A percentile compares a stretch with the other conserved stretches of the same genome.
Evolutionary conservation across 78 protist species (phyloP).

Genomic region (Monocercomonoides exilis): DNA sequence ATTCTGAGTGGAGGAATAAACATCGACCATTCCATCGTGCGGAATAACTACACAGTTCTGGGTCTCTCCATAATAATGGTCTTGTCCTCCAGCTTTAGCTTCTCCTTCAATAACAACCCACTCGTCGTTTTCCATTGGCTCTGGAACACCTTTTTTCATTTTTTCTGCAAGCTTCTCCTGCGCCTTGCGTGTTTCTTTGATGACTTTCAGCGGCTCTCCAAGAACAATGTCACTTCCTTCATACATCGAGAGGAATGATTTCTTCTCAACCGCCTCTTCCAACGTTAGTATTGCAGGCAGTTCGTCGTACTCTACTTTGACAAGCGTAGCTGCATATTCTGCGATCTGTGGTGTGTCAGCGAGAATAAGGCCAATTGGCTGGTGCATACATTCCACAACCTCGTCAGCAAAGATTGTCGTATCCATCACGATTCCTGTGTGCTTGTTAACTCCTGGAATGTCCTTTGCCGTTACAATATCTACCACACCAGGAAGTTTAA

Average conservation of each 20-base stretch:
- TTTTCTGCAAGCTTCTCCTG: neutral
- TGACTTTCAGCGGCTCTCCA: slow-evolving; percentile 46
- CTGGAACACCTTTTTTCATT: neutral
- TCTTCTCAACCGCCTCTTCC: slow-evolving; percentile 63
- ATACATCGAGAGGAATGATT: neutral
- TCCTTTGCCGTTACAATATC: slow-evolving; percentile 45
- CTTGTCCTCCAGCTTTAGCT: slow-evolving; percentile 69
- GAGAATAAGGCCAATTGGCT: slow-evolving; percentile 63
- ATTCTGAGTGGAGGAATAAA: slow-evolving; percentile 31
- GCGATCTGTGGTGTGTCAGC: slow-evolving; percentile 34
- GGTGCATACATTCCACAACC: slow-evolving; percentile 41
- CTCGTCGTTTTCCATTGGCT: no score
- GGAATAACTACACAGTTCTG: slow-evolving; percentile 67
- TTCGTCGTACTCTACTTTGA: slow-evolving; percentile 58
- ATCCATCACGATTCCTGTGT: slow-evolving; percentile 34
- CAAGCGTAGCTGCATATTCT: slow-evolving; percentile 10
- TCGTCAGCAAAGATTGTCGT: slow-evolving; percentile 41
- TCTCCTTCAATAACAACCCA: slow-evolving; percentile 29
- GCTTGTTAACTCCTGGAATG: slow-evolving; percentile 42
- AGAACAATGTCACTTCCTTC: slow-evolving; percentile 12
- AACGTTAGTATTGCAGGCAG: slow-evolving; percentile 46
- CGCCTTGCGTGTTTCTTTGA: no score
- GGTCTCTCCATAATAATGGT: slow-evolving; percentile 88
- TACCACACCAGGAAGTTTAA: slow-evolving; percentile 32
- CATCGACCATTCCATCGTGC: slow-evolving; percentile 53